Base-by-base conservation (phyloP, 768 basidiomycete genomes). In the Hortiboletus campestris region DNA sequence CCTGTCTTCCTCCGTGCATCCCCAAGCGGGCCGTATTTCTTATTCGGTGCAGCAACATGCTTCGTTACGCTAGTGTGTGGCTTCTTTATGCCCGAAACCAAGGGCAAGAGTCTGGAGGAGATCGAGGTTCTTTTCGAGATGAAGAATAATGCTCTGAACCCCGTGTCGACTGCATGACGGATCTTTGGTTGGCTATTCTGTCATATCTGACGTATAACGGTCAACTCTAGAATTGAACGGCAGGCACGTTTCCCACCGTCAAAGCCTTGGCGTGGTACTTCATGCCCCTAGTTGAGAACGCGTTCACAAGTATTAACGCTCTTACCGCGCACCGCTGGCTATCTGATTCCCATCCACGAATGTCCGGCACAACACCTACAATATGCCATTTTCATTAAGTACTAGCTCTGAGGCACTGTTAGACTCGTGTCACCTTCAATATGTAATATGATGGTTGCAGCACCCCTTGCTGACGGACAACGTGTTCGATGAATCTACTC, bases 1-100 rank as follows among this genome's bases (percentile, higher is more conserved):
- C 77, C 80, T 17, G 63, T 78, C 34, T 81, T 80, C 69, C 74
- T 81, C 46, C 65, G 69, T 4, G 63, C 69, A 43, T 78, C 76
- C 8, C 70, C 74, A 8, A 80, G 74, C 2, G 79, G 77, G 2
- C 76, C 77, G 1, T 80, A 79, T 60, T 80, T 80, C 65, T 62
- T 79, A 43, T 80, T 79, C 50, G 74, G 76, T 28, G 59, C 60
- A n/a, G 74, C 69, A 44, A 63, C 72, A 17, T 67, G 72, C 40
- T 54, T 78, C 41, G 71, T 73, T 25, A 73, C 73, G 14, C 8
- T 75, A 22, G 70, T 76, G 17, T 80, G 76, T 54, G 48, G 70
- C 20, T 64, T 73, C 2, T 75, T 71, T 51, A 71, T 73, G 57
- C 78, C 78, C 17, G 80, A 80, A 57, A 79, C 78, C 6, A 74